These are phyloP conservation scores for Rhytidhysteron rufulum DNA, from an alignment of 2,329 filamentous ascomycete genomes.

Conservation along the genomic window DNA sequence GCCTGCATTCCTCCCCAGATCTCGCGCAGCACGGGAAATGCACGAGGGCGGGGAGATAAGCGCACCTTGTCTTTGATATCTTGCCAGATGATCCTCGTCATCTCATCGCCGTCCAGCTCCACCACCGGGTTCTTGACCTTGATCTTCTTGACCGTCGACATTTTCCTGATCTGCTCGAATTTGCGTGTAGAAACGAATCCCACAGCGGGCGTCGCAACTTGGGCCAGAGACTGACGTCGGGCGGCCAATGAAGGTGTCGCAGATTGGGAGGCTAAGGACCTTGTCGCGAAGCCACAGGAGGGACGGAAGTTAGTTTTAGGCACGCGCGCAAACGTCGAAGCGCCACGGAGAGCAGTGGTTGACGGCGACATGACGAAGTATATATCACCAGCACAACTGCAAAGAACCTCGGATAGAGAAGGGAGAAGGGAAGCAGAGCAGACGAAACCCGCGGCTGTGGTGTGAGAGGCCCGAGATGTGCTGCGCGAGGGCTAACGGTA, in stretches of 20 bases:
- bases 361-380: conserved; percentile 24
- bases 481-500: too few species aligned
- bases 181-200: too few species aligned
- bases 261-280: conserved; percentile 19
- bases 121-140: conserved; percentile 99
- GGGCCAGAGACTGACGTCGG: conserved; percentile 6
- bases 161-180: conserved; percentile 23
- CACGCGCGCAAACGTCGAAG: conserved; percentile 17
- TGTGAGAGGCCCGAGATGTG: too few species aligned
- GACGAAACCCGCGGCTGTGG: conserved; percentile 1
- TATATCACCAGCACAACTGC: too few species aligned
- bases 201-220: conserved; percentile 7
- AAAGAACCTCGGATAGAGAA: conserved; percentile 24
- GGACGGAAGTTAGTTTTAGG: conserved; percentile 12
- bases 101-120: conserved; percentile 90
- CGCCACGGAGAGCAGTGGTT: conserved; percentile 23
- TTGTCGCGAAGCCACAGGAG: conserved; percentile 25
- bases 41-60: neutral
- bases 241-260: conserved; percentile 16
- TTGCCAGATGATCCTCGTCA: conserved; percentile 99
- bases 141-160: conserved; percentile 68
- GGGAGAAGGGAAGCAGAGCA: conserved; percentile 8
- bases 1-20: neutral
- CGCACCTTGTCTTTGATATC: conserved; percentile 90
- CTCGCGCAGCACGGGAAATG: neutral